phyloP scores from a whole-genome alignment of 208 protist genomes.

The Sergeia podlipaevii region DNA sequence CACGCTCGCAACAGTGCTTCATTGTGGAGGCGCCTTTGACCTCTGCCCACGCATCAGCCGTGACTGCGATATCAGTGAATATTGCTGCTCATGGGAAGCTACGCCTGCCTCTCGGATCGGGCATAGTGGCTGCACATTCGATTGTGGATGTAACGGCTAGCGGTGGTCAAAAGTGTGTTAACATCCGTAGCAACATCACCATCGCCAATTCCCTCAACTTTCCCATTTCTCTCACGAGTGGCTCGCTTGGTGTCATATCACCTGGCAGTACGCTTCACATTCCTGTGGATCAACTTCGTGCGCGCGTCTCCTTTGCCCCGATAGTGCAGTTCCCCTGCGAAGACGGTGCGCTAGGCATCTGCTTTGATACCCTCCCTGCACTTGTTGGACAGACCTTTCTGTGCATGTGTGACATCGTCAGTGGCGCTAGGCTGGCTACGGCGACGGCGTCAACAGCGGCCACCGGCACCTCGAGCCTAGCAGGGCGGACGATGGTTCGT shows the following conservation, averaged over 20 bases:
- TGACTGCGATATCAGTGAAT: conserved; percentile 5
- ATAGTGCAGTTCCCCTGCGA: conserved; percentile 10
- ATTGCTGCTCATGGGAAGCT: conserved; percentile 7
- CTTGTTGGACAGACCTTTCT: conserved; percentile 42
- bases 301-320: conserved; percentile 26
- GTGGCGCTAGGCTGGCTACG: not conserved
- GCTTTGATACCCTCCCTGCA: conserved; percentile 51
- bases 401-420: conserved; percentile 22
- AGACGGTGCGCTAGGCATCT: conserved; percentile 36
- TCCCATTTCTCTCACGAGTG: conserved; percentile 20
- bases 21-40: conserved; percentile 16
- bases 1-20: conserved; percentile 44
- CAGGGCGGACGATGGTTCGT: no score
- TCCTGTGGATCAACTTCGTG: conserved; percentile 21
- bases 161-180: conserved; percentile 35
- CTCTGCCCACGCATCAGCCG: not conserved
- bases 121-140: conserved; percentile 21
- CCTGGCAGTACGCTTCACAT: conserved; percentile 9
- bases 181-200: conserved; percentile 38
- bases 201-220: conserved; percentile 49
- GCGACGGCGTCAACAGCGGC: not conserved
- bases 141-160: conserved; percentile 43
- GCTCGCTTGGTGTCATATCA: conserved; percentile 19
- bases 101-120: conserved; percentile 8
- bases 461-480: no score